Base-by-base conservation (phyloP, 352 stramenopile species). In the Globisporangium viniferum region DNA sequence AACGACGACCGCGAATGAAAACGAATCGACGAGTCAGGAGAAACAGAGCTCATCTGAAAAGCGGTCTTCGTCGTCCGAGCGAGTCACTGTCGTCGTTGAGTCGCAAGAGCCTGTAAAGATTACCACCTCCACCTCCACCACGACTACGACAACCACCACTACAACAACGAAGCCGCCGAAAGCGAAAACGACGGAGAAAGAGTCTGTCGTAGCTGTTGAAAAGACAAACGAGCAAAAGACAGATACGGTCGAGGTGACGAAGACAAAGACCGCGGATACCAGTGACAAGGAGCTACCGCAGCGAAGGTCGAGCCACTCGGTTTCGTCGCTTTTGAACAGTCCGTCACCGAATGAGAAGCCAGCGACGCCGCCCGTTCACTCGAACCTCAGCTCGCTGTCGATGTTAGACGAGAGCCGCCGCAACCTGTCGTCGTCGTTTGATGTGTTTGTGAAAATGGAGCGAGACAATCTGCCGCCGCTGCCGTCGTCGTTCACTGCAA, bases 251-350 rank as follows among this genome's bases (percentile, higher is more conserved):
- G 41, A 49, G 18, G 15, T 41, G n/a, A 56, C 29, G 24, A 46
- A 60, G 44, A 59, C 27, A 5, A 59, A 6, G 27, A 59, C 29
- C 9, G 8, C 29, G 10, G 22, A 33, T 12, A 24, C 29, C 10
- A 60, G 29, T 24, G 55, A 60, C 29, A 35, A 41, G 8, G 41
- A 49, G 41, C 41, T 10, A 10, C 64, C 9, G 46, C 54, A 24
- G 55, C 31, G 24, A 57, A 55, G 15, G 49, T 88, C 78, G 22
- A 73, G 75, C 49, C 81, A 91, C 64, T 91, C 82, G 10, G 78
- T 93, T n/a, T 89, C 86, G 55, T 82, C 85, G 56, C 75, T 93
- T 53, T 70, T 93, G 48, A 93, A 93, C 69, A 91, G 80, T 56
- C 79, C 85, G 18, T 78, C 81, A 33, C 73, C 79, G 44, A 85